phyloP scores from a whole-genome alignment of 2,329 filamentous ascomycete genomes.

The Diaporthe vexans region DNA sequence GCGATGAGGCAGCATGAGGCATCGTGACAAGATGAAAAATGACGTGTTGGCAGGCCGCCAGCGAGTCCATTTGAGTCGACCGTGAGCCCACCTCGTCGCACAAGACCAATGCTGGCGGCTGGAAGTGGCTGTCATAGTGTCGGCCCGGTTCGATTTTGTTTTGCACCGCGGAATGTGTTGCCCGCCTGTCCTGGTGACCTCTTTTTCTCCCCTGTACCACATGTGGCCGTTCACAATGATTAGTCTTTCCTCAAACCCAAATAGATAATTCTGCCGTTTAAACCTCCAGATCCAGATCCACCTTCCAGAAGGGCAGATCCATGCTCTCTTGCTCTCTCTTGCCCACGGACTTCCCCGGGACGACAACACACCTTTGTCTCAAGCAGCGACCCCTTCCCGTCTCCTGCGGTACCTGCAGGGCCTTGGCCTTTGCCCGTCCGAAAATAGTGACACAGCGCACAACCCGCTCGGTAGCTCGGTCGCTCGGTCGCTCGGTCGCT shows the following conservation, averaged over 20 bases:
- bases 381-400: background rate
- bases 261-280: background rate
- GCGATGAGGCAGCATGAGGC: background rate
- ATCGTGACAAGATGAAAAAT: constrained; percentile 2
- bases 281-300: background rate
- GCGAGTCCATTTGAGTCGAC: constrained; percentile 15
- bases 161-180: background rate
- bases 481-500: background rate
- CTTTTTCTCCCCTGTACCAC: background rate
- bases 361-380: background rate
- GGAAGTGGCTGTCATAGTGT: constrained; percentile 4
- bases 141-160: background rate
- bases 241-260: background rate
- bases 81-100: constrained; percentile 13
- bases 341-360: constrained; percentile 8
- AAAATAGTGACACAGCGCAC: constrained; percentile 22
- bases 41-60: constrained; percentile 7
- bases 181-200: background rate
- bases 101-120: constrained; percentile 15
- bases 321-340: background rate
- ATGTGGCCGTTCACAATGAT: background rate
- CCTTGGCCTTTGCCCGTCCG: constrained; percentile 13
- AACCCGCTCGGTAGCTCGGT: background rate
- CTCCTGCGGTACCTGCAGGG: background rate
- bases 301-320: too few relatives aligned